Evolutionary conservation across 306 rosid species (phyloP).

Genomic region (Pachyrhizus erosus): DNA sequence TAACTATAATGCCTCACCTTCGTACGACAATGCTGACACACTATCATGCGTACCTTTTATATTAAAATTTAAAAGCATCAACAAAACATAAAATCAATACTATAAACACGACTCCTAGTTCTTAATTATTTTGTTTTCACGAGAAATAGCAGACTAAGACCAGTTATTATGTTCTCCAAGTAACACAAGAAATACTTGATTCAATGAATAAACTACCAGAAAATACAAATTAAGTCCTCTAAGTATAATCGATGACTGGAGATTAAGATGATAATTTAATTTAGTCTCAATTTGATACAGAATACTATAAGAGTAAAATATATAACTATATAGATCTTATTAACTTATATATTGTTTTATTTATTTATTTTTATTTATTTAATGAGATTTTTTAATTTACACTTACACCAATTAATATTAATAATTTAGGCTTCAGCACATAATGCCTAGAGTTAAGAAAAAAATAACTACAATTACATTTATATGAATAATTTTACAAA

Average conservation of each 20-base stretch:
- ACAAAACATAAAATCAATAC: not conserved
- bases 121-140: not conserved
- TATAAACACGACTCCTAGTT: not conserved
- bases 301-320: not conserved
- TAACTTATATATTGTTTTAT: not conserved
- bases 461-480: not conserved
- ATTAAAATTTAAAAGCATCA: not conserved
- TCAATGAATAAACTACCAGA: too few relatives aligned
- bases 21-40: not conserved
- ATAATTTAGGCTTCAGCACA: not conserved
- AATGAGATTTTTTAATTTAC: not conserved
- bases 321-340: not conserved
- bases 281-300: not conserved
- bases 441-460: not conserved
- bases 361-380: not conserved
- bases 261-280: not conserved
- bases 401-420: not conserved
- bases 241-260: too few relatives aligned
- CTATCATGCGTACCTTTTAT: not conserved
- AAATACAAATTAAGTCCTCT: too few relatives aligned
- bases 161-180: too few relatives aligned
- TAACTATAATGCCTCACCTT: not conserved
- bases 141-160: not conserved
- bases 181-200: too few relatives aligned
- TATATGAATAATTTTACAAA: conserved; percentile 9